These are phyloP conservation scores for Aeschynomene evenia DNA, from an alignment of 306 rosid species.

Conservation along the genomic window DNA sequence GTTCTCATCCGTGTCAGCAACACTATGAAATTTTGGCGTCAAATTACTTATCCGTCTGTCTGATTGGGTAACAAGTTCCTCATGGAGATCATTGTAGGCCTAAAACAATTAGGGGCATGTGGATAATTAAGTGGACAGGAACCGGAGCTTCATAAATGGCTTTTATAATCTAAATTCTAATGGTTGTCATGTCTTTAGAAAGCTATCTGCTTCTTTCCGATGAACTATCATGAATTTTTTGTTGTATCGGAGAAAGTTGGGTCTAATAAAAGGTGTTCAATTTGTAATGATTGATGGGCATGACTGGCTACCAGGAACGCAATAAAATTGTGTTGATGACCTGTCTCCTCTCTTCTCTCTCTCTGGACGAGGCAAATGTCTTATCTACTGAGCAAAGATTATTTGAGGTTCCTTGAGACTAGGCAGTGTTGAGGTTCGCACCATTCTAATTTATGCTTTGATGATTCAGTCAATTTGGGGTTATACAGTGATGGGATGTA, in stretches of 20 bases:
- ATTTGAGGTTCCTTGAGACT: neutral
- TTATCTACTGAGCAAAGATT: neutral
- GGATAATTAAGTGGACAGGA: neutral
- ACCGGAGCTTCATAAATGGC: conserved; percentile 7
- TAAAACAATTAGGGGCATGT: neutral
- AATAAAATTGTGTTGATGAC: neutral
- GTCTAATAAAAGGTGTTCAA: neutral
- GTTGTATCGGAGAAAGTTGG: neutral
- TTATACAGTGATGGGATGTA: too few species aligned
- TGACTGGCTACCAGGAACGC: neutral
- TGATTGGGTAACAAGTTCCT: conserved; percentile 23
- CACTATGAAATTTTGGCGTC: conserved; percentile 13
- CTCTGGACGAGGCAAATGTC: neutral
- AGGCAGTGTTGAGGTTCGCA: neutral
- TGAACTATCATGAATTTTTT: conserved; percentile 20
- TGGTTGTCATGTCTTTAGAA: neutral
- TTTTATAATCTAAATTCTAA: neutral
- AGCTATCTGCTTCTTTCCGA: conserved; percentile 2
- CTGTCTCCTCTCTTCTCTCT: neutral
- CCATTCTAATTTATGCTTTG: neutral
- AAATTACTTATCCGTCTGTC: neutral
- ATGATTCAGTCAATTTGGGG: neutral
- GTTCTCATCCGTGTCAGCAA: conserved; percentile 1
- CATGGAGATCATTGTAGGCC: conserved; percentile 9
- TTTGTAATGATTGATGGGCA: too few species aligned